These are phyloP conservation scores for Xanthoparmelia taractica DNA, from an alignment of 495 filamentous ascomycete genomes.

Conservation along the genomic window DNA sequence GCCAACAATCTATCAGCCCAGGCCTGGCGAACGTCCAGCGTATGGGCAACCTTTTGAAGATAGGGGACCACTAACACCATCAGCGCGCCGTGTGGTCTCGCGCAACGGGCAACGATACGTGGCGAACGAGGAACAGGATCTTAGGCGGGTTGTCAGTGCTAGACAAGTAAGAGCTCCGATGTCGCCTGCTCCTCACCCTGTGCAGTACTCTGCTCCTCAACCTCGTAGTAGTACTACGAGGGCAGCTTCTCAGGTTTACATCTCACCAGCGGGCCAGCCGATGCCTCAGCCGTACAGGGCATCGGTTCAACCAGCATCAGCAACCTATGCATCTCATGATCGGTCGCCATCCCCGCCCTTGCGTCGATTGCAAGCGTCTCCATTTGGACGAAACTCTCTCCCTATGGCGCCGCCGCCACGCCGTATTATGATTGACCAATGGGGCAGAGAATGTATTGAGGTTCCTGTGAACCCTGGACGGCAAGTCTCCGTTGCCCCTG, in stretches of 20 bases:
- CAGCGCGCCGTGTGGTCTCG: conserved; percentile 17
- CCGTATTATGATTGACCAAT: conserved; percentile 61
- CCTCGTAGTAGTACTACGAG: conserved; percentile 41
- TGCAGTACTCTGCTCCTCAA: conserved; percentile 25
- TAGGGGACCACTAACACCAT: conserved; percentile 17
- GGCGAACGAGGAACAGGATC: conserved; percentile 42
- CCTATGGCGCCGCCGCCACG: conserved; percentile 53
- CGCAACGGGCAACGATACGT: conserved; percentile 13
- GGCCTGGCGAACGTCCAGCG: conserved; percentile 13
- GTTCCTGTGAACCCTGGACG: conserved; percentile 41
- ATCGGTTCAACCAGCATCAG: conserved; percentile 35
- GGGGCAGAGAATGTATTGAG: conserved; percentile 63
- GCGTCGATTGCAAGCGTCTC: conserved; percentile 38
- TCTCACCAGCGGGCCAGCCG: conserved; percentile 45
- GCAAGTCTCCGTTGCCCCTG: conserved; percentile 39
- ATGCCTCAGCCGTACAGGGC: conserved; percentile 52
- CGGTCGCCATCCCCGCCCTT: conserved; percentile 51
- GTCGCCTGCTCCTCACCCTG: conserved; percentile 24
- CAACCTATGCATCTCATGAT: conserved; percentile 43
- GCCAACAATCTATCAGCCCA: conserved; percentile 14
- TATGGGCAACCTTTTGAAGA: conserved; percentile 11
- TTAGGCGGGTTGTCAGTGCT: conserved; percentile 52
- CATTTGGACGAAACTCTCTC: conserved; percentile 35
- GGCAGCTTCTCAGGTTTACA: conserved; percentile 53
- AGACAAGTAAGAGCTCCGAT: conserved; percentile 35